Conservation (phyloP, 495 filamentous ascomycete genomes). For the Hypoxylon subgilvum region DNA sequence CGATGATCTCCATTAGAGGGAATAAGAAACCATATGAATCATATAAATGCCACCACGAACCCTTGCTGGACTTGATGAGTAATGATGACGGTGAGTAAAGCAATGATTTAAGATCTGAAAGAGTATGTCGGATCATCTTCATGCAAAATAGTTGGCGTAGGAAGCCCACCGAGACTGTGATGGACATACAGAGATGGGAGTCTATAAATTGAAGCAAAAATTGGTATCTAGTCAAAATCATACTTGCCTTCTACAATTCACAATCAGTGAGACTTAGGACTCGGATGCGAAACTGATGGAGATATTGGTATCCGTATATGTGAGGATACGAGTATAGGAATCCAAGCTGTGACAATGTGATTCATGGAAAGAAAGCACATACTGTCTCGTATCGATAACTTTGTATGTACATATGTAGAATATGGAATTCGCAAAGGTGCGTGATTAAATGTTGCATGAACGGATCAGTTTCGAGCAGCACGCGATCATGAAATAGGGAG, state of each 20-base stretch:
- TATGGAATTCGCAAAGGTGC: background rate
- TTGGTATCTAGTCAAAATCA: too few species aligned
- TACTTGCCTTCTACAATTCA: too few species aligned
- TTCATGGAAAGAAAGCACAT: constrained; percentile 1
- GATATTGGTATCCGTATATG: background rate
- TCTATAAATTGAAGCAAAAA: too few species aligned
- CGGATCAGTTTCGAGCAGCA: constrained; percentile 18
- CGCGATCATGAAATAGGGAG: constrained; percentile 7
- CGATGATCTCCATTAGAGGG: too few species aligned
- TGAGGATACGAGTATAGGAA: background rate
- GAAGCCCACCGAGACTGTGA: background rate
- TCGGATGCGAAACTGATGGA: background rate
- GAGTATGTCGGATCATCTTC: constrained; percentile 25
- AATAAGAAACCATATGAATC: background rate
- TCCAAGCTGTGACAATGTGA: background rate
- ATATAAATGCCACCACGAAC: too few species aligned
- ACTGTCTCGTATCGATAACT: too few species aligned
- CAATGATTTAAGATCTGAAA: constrained; percentile 8
- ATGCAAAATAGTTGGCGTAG: constrained; percentile 18
- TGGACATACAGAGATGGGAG: too few species aligned
- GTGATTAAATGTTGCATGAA: constrained; percentile 25
- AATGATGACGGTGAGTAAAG: constrained; percentile 16
- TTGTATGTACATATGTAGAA: constrained; percentile 13
- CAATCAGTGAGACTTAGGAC: too few species aligned
- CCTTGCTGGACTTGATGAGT: background rate